A percentile compares a stretch with the other conserved stretches of the same genome.
phyloP scores from a whole-genome alignment of 1,139 yeast genomes.

The Geotrichum carabidarum region DNA sequence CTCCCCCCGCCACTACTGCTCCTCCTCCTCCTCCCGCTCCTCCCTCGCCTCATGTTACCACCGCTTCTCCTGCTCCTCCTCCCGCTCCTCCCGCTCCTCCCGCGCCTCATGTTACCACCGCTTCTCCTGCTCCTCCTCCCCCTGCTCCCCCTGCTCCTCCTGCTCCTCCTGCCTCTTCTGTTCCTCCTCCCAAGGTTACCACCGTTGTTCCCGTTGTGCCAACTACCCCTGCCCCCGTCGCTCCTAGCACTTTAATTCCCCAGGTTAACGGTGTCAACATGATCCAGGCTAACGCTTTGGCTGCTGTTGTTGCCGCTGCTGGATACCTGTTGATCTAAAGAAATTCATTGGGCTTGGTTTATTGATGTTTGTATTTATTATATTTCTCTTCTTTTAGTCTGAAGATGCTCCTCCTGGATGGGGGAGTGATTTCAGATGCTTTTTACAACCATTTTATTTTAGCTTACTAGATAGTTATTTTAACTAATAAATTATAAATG shows the following conservation, averaged over 20 bases:
- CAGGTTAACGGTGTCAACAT: constrained; percentile 10
- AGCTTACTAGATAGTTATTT: too few relatives aligned
- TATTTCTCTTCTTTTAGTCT: neutral
- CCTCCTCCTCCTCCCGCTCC: constrained; percentile 3
- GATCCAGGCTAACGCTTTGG: constrained; percentile 2
- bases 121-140: neutral
- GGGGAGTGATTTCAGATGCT: too few relatives aligned
- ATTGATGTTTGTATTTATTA: neutral
- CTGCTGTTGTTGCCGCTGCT: constrained; percentile 52
- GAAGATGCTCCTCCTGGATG: neutral
- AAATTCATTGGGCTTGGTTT: neutral
- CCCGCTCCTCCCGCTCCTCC: neutral
- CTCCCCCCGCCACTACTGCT: neutral
- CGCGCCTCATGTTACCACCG: neutral
- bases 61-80: constrained; percentile 1
- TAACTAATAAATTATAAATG: too few relatives aligned
- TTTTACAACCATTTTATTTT: too few relatives aligned
- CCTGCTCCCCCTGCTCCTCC: neutral
- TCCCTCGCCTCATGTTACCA: constrained; percentile 1
- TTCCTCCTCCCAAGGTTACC: neutral
- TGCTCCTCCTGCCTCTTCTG: neutral
- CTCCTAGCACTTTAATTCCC: neutral
- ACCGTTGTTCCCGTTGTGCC: neutral
- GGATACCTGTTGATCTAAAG: neutral
- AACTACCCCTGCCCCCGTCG: neutral